Conservation (phyloP, 306 rosid genomes). For the Quercus glauca region DNA sequence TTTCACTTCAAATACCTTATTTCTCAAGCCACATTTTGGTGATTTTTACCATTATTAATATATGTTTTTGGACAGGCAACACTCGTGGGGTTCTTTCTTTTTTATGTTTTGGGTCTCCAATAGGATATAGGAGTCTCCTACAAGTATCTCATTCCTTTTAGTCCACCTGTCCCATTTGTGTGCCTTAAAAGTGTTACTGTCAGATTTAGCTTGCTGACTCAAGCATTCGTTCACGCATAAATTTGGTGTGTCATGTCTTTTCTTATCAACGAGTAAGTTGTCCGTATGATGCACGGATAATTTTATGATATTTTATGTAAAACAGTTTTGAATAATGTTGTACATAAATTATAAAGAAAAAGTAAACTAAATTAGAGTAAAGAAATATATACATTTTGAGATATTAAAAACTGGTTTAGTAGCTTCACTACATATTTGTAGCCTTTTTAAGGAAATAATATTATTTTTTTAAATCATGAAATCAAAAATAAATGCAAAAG, state of each 20-base stretch:
- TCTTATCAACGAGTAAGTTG: too few species aligned
- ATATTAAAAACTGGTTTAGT: too few species aligned
- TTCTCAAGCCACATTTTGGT: constrained; percentile 22
- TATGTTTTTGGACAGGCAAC: constrained; percentile 18
- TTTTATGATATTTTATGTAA: too few species aligned
- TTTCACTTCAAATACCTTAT: constrained; percentile 20
- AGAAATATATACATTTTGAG: too few species aligned
- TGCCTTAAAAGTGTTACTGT: constrained; percentile 69
- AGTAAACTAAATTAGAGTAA: too few species aligned
- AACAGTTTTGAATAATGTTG: too few species aligned
- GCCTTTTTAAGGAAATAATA: too few species aligned
- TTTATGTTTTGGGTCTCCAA: constrained; percentile 35
- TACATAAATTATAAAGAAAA: too few species aligned
- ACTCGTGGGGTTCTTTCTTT: constrained; percentile 22
- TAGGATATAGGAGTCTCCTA: constrained; percentile 34
- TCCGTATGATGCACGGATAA: too few species aligned
- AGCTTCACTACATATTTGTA: too few species aligned
- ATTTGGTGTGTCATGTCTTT: constrained; percentile 7
- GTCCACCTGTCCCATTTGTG: constrained; percentile 48
- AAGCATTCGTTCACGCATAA: constrained; percentile 14
- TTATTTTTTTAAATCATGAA: too few species aligned
- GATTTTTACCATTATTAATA: constrained; percentile 17
- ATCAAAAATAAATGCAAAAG: too few species aligned
- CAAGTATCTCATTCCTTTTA: constrained; percentile 28
- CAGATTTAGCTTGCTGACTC: constrained; percentile 29